Percentiles rank a stretch among this genome's conserved stretches.
phyloP scores from a whole-genome alignment of 2,329 filamentous ascomycete genomes.

The Monosporascus ibericus region DNA sequence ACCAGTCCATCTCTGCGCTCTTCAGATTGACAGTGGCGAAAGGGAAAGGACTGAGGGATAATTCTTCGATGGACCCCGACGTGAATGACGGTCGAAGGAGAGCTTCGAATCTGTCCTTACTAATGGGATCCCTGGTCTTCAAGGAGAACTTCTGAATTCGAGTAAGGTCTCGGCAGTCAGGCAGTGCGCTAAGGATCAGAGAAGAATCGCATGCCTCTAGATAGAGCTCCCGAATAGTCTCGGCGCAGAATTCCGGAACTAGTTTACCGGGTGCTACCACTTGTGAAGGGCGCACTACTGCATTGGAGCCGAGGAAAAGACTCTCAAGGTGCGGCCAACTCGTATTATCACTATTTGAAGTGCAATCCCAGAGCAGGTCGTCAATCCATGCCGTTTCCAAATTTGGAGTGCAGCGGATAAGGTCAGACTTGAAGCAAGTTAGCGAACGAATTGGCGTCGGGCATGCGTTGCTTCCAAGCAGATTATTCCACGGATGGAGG shows the following conservation, averaged over 20 bases:
- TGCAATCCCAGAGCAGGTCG: background rate
- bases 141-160: background rate
- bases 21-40: background rate
- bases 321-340: conserved; percentile 4
- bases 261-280: background rate
- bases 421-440: conserved; percentile 5
- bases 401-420: conserved; percentile 15
- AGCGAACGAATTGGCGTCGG: background rate
- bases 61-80: conserved; percentile 15
- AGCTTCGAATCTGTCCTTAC: background rate
- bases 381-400: conserved; percentile 20
- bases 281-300: background rate
- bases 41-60: conserved; percentile 13
- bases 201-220: background rate
- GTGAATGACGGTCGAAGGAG: conserved; percentile 14
- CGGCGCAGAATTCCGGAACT: background rate
- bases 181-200: too few species aligned
- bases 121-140: background rate
- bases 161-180: background rate
- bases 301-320: conserved; percentile 8
- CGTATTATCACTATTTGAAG: background rate
- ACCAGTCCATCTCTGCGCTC: conserved; percentile 10
- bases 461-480: background rate
- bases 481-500: background rate
- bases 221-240: background rate